Evolutionary conservation across 495 filamentous ascomycete genomes (phyloP).

Genomic region (Hypoxylon crocopeplum): DNA sequence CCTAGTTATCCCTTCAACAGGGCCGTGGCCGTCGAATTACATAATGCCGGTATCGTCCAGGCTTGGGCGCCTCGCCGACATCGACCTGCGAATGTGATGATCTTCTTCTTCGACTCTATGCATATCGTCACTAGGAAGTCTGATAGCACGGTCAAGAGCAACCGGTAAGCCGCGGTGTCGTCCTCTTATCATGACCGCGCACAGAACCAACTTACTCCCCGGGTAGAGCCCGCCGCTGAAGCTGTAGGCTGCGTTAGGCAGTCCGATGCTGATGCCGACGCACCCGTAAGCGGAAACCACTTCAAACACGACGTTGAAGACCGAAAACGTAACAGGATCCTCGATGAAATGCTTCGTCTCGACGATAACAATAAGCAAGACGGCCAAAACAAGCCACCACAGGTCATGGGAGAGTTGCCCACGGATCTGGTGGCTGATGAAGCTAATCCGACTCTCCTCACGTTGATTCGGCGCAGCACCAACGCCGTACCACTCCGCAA

Average conservation of each 20-base stretch:
- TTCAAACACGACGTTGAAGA: conserved; percentile 89
- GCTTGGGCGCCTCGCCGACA: conserved; percentile 42
- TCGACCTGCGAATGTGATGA: conserved; percentile 46
- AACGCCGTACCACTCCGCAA: conserved; percentile 49
- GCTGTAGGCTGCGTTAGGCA: conserved; percentile 70
- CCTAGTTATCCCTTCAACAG: not conserved
- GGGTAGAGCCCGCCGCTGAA: conserved; percentile 77
- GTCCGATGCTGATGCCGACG: conserved; percentile 79
- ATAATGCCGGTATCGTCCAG: conserved; percentile 10
- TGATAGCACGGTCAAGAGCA: conserved; percentile 78
- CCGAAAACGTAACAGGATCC: conserved; percentile 73
- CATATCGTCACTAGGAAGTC: conserved; percentile 69
- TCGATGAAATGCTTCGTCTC: conserved; percentile 70
- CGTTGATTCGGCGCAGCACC: conserved; percentile 36
- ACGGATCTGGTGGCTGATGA: conserved; percentile 71
- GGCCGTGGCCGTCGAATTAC: not conserved
- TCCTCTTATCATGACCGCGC: conserved; percentile 78
- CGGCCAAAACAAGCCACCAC: conserved; percentile 82
- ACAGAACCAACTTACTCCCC: conserved; percentile 77
- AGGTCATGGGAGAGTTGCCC: conserved; percentile 85
- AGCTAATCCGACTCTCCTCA: conserved; percentile 48
- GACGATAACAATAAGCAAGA: conserved; percentile 75
- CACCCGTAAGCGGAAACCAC: conserved; percentile 84
- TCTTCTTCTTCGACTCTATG: conserved; percentile 54
- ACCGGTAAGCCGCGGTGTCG: conserved; percentile 82